Base-by-base conservation (phyloP, 441 rosid genomes). In the Biscutella laevigata region DNA sequence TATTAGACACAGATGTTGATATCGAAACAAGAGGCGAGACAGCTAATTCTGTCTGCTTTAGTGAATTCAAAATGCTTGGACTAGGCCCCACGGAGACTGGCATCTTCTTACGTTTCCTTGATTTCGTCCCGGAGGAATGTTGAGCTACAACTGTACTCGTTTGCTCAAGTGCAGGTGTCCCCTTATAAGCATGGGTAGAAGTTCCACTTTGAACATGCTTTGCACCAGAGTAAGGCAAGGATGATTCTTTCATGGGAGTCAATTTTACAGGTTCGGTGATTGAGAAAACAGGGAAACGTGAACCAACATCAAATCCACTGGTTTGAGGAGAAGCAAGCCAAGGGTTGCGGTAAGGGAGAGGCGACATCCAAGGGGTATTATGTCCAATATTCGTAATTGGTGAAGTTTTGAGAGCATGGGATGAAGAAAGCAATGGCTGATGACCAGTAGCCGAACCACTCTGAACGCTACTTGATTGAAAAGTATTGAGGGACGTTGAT, bases 321-420 rank as follows among this genome's bases (percentile, higher is more conserved):
- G 82, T 70, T 45, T 78, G 95, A 17, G 89, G 77, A 71, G 92
- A 66, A 54, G 79, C 72, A 64, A 68, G 74, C 99, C 99, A 87
- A 20, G 86, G 74, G 36, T 69, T 73, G 51, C 72, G 80, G 71
- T 75, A 83, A 58, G 86, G 80, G 47, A 82, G 61, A 59, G 84
- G 97, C 21, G 95, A 73, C 63, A 85, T 69, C 97, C 97, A 89
- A 63, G 86, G 47, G 60, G 73, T 43, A 59, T 52, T 78, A 65
- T 77, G 90, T 57, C 84, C 95, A 53, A 76, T 76, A 64, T 73
- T 94, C 49, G 80, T 69, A 22, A 71, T 22, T 45, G 80, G 72
- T 57, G 94, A 73, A 68, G 82, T 66, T 68, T 82, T 96, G 46
- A 76, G 79, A 69, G 88, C 74, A 65, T 73, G 89, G 58, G 83